These are phyloP conservation scores for Parachaetomium inaequale DNA, from an alignment of 495 filamentous ascomycete genomes.

Conservation along the genomic window DNA sequence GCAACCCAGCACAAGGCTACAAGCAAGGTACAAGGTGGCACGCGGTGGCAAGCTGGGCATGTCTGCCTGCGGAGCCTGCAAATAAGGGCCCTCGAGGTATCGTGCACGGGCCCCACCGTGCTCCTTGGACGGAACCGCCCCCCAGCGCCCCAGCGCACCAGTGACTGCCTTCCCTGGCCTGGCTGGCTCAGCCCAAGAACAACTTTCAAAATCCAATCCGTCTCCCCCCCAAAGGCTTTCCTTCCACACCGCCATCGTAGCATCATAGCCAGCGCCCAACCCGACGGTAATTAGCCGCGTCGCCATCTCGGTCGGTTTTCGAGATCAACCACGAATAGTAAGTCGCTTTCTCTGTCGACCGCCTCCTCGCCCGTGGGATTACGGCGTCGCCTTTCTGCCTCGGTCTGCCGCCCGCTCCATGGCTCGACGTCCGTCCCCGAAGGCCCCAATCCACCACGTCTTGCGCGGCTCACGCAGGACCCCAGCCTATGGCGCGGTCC, in stretches of 20 bases:
- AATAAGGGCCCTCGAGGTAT: slow-evolving; percentile 30
- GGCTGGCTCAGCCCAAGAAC: slow-evolving; percentile 33
- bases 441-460: slow-evolving; percentile 19
- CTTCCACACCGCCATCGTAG: slow-evolving; percentile 38
- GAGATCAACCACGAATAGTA: slow-evolving; percentile 29
- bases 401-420: slow-evolving; percentile 17
- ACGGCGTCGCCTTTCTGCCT: slow-evolving; percentile 25
- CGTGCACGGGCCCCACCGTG: slow-evolving; percentile 19
- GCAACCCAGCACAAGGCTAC: slow-evolving; percentile 13
- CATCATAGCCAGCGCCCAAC: slow-evolving; percentile 26
- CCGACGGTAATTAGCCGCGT: slow-evolving; percentile 30
- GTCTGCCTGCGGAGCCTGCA: slow-evolving; percentile 17
- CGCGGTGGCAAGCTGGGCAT: background rate
- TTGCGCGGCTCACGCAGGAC: slow-evolving; percentile 18
- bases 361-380: slow-evolving; percentile 10
- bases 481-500: slow-evolving; percentile 13
- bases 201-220: slow-evolving; percentile 41
- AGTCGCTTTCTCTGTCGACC: slow-evolving; percentile 24
- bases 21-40: slow-evolving; percentile 13
- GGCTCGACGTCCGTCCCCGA: slow-evolving; percentile 4
- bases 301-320: slow-evolving; percentile 30
- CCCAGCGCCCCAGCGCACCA: slow-evolving; percentile 8
- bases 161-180: slow-evolving; percentile 24
- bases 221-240: slow-evolving; percentile 26
- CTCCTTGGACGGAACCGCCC: background rate